Conservation (phyloP, 306 rosid species). For the Carpinus viminea region DNA sequence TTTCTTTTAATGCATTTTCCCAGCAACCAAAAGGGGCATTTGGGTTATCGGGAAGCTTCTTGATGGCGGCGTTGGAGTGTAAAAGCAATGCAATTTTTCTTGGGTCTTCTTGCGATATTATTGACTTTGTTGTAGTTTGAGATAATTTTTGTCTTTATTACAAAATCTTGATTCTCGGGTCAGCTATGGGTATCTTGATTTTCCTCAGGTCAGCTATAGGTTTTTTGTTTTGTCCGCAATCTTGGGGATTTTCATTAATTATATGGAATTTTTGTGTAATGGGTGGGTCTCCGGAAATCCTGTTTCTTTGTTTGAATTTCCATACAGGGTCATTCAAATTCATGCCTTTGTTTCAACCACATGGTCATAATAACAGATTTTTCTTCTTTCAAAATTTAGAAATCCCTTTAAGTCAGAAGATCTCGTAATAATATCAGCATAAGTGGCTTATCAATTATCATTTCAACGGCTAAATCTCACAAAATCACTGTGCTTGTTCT, state of each 20-base stretch:
- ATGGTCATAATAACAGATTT: constrained; percentile 17
- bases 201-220: constrained; percentile 34
- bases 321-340: constrained; percentile 33
- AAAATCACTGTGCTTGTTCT: constrained; percentile 39
- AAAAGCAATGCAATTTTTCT: constrained; percentile 29
- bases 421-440: constrained; percentile 25
- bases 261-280: constrained; percentile 24
- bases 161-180: constrained; percentile 35
- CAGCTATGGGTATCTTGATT: constrained; percentile 16
- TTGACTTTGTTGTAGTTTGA: constrained; percentile 25
- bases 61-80: constrained; percentile 19
- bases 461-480: constrained; percentile 24
- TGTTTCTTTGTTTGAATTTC: constrained; percentile 33
- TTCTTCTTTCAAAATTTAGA: not conserved
- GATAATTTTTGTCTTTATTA: constrained; percentile 16
- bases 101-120: constrained; percentile 10
- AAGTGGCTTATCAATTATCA: not conserved
- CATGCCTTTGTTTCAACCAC: constrained; percentile 28
- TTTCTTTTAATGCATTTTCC: constrained; percentile 8
- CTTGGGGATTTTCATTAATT: constrained; percentile 39
- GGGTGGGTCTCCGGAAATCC: constrained; percentile 38
- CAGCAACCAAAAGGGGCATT: constrained; percentile 21
- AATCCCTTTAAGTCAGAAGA: constrained; percentile 23
- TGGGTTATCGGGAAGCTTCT: constrained; percentile 23
- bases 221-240: constrained; percentile 30